phyloP scores from a whole-genome alignment of 805 yeast genomes.

The Wickerhamomyces chambardii region DNA sequence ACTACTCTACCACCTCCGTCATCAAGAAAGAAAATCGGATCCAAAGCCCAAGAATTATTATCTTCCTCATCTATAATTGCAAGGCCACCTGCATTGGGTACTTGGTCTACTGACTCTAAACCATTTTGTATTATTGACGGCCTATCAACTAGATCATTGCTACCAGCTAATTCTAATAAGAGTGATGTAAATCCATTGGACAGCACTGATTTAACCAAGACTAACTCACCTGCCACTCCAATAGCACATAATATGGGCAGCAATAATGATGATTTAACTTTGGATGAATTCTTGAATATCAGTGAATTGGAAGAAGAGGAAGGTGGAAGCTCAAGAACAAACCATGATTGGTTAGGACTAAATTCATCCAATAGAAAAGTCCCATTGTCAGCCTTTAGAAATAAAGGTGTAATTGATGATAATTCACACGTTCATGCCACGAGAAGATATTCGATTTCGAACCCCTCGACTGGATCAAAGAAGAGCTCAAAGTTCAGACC shows the following conservation, averaged over 20 bases:
- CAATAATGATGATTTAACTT: constrained; percentile 33
- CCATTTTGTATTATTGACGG: constrained; percentile 97
- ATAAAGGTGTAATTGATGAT: constrained; percentile 45
- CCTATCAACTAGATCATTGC: constrained; percentile 74
- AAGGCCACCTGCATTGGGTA: constrained; percentile 87
- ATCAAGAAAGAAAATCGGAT: constrained; percentile 49
- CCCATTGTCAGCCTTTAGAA: constrained; percentile 87
- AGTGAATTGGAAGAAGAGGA: constrained; percentile 82
- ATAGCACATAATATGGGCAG: constrained; percentile 8
- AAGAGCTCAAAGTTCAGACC: constrained; percentile 6
- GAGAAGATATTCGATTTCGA: constrained; percentile 11
- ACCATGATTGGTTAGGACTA: constrained; percentile 26
- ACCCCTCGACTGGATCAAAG: constrained; percentile 1
- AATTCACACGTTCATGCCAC: constrained; percentile 18
- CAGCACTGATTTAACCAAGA: no score
- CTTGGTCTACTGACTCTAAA: constrained; percentile 79
- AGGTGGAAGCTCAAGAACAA: constrained; percentile 45
- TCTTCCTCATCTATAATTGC: constrained; percentile 79
- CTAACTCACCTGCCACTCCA: constrained; percentile 14
- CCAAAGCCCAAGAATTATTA: constrained; percentile 87
- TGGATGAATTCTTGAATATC: constrained; percentile 83
- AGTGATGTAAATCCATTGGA: constrained; percentile 9
- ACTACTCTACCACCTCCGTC: constrained; percentile 68
- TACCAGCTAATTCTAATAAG: constrained; percentile 30
- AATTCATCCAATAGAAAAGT: constrained; percentile 40